These are phyloP conservation scores for Candida sp. DNA, from an alignment of 1,139 yeast genomes.

Conservation along the genomic window DNA sequence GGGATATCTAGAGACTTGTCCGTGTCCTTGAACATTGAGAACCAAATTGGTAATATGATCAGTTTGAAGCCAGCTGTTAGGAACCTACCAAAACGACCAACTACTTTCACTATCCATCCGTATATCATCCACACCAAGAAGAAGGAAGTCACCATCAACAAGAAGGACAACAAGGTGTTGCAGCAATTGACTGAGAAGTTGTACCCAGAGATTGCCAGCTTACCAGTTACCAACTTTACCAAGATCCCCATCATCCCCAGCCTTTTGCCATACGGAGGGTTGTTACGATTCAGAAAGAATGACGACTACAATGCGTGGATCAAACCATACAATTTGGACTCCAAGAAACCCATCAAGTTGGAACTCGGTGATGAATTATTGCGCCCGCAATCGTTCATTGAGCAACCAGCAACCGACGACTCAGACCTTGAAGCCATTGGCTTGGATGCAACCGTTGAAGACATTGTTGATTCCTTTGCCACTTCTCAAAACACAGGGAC, in stretches of 20 bases:
- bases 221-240: constrained; percentile 50
- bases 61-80: constrained; percentile 55
- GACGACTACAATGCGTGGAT: constrained; percentile 52
- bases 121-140: constrained; percentile 51
- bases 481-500: constrained; percentile 55
- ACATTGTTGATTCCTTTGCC: constrained; percentile 47
- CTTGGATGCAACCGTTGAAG: constrained; percentile 48
- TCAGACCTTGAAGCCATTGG: constrained; percentile 53
- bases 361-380: constrained; percentile 61
- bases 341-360: constrained; percentile 33
- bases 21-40: constrained; percentile 58
- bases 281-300: constrained; percentile 54
- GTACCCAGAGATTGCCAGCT: constrained; percentile 13
- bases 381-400: constrained; percentile 52
- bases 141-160: constrained; percentile 11
- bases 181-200: constrained; percentile 19
- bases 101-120: constrained; percentile 56
- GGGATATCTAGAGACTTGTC: constrained; percentile 64
- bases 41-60: constrained; percentile 57
- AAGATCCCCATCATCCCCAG: constrained; percentile 54
- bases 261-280: constrained; percentile 64
- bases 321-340: constrained; percentile 28
- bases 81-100: constrained; percentile 42
- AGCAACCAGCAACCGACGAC: constrained; percentile 15
- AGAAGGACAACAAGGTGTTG: constrained; percentile 26